Percentiles rank a stretch among this genome's conserved stretches.
These are phyloP conservation scores for Talaromyces verruculosus DNA, from an alignment of 2,329 filamentous ascomycete species.

Conservation along the genomic window DNA sequence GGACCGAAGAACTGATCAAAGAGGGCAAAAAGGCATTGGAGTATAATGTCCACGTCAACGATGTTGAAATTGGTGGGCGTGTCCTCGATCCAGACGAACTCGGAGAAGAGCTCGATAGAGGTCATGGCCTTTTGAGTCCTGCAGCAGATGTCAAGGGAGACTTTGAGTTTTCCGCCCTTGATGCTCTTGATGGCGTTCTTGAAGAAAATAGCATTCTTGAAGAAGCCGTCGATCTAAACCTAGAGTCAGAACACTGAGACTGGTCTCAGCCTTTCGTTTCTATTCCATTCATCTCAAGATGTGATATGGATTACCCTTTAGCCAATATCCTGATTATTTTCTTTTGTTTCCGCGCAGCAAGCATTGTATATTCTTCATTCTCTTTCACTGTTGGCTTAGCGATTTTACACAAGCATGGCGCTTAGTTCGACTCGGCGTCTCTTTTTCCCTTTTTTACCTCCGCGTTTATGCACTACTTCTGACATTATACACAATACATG, in stretches of 20 bases:
- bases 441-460: neutral
- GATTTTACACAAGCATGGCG: neutral
- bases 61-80: slow-evolving; percentile 77
- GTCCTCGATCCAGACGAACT: slow-evolving; percentile 70
- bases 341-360: slow-evolving; percentile 6
- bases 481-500: slow-evolving; percentile 4
- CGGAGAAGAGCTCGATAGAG: slow-evolving; percentile 28
- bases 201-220: slow-evolving; percentile 1
- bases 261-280: slow-evolving; percentile 9
- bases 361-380: neutral
- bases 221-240: neutral
- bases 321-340: neutral
- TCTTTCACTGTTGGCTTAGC: neutral
- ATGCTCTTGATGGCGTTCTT: slow-evolving; percentile 7
- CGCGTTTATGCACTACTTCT: neutral
- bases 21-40: slow-evolving; percentile 85
- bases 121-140: slow-evolving; percentile 37
- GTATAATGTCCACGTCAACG: slow-evolving; percentile 74
- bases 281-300: neutral
- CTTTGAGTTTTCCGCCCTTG: slow-evolving; percentile 4
- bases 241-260: neutral
- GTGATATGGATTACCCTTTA: neutral
- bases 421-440: neutral
- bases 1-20: slow-evolving; percentile 86
- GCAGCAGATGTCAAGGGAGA: slow-evolving; percentile 24